phyloP scores from a whole-genome alignment of 148 eudicot species.

The Vaccinium corymbosum region DNA sequence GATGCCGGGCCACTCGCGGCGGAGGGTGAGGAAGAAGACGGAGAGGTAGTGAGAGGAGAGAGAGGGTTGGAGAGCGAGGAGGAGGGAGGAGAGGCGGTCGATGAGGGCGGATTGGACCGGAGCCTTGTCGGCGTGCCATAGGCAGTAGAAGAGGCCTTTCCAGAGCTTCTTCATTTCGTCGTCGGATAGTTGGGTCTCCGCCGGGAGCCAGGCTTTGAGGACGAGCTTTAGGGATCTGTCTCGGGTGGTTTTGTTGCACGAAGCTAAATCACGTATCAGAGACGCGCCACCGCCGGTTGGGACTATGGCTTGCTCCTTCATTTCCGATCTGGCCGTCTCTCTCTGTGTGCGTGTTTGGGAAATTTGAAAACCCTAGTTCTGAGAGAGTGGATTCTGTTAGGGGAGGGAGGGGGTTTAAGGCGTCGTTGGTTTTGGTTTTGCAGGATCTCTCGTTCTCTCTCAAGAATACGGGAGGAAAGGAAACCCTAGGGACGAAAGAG shows the following conservation, averaged over 20 bases:
- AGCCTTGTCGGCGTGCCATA: slow-evolving; percentile 83
- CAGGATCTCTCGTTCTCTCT: too few species aligned
- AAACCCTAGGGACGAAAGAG: too few species aligned
- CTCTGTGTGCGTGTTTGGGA: not conserved
- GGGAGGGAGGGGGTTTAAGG: too few species aligned
- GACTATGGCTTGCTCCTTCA: slow-evolving; percentile 7
- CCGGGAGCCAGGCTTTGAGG: slow-evolving; percentile 45
- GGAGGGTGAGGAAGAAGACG: slow-evolving; percentile 50
- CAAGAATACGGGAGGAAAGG: too few species aligned
- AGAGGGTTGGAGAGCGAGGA: slow-evolving; percentile 32
- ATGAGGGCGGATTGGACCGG: slow-evolving; percentile 54
- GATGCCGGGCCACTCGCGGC: slow-evolving; percentile 89
- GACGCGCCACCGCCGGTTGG: slow-evolving; percentile 3
- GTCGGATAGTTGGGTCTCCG: slow-evolving; percentile 41
- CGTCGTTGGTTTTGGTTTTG: too few species aligned
- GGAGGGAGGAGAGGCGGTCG: slow-evolving; percentile 43
- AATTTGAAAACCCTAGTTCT: not conserved
- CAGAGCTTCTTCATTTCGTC: slow-evolving; percentile 73
- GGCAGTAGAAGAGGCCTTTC: slow-evolving; percentile 87
- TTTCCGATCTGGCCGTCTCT: not conserved
- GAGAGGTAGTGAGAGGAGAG: slow-evolving; percentile 54
- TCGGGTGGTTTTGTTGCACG: slow-evolving; percentile 54
- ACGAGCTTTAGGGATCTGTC: slow-evolving; percentile 45
- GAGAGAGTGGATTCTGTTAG: too few species aligned
- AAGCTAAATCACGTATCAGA: slow-evolving; percentile 59